These are phyloP conservation scores for Pseudogymnoascus sp. DNA, from an alignment of 2,329 filamentous ascomycete genomes.

Conservation along the genomic window DNA sequence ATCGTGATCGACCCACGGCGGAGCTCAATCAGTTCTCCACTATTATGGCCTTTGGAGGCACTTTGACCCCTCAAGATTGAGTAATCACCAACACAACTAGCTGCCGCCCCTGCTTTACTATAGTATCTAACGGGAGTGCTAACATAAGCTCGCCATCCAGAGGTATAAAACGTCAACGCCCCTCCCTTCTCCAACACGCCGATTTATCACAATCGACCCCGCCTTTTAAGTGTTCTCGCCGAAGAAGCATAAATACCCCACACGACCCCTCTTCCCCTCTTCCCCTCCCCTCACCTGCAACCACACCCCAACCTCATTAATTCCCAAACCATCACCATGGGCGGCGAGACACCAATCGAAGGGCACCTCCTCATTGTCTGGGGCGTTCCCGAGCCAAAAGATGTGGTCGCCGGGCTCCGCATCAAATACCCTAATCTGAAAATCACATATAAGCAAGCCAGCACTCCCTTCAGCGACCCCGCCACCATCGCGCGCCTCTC, in stretches of 20 bases:
- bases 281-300: not conserved
- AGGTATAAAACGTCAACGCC: constrained; percentile 1
- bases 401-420: constrained; percentile 32
- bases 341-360: constrained; percentile 32
- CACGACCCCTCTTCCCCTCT: constrained; percentile 3
- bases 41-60: not conserved
- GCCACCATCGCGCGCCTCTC: not conserved
- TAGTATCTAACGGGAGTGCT: not conserved
- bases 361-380: constrained; percentile 38
- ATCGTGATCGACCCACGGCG: not conserved
- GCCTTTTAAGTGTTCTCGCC: not conserved
- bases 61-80: not conserved
- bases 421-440: constrained; percentile 38
- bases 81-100: not conserved
- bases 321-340: constrained; percentile 32
- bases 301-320: not conserved
- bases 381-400: constrained; percentile 35
- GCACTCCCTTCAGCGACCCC: constrained; percentile 14
- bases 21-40: not conserved
- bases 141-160: constrained; percentile 2
- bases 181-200: not conserved
- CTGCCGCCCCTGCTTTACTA: not conserved
- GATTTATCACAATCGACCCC: not conserved
- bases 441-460: constrained; percentile 34
- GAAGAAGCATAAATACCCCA: not conserved